Conservation (phyloP, 2,329 filamentous ascomycete genomes). For the Botrytis medusae region DNA sequence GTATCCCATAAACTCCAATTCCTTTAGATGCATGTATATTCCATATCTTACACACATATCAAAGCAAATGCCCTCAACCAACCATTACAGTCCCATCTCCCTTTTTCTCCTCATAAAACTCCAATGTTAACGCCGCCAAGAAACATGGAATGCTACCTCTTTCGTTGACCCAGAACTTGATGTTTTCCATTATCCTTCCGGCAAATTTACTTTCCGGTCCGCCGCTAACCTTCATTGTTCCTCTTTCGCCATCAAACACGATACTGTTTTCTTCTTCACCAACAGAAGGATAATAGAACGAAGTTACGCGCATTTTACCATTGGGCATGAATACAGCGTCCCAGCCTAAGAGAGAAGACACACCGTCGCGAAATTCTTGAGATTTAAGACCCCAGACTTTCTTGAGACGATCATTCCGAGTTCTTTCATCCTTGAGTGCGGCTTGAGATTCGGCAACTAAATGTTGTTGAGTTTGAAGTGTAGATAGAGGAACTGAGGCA, state of each 20-base stretch:
- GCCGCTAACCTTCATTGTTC: slow-evolving; percentile 96
- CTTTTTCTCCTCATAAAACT: slow-evolving; percentile 76
- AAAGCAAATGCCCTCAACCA: slow-evolving; percentile 5
- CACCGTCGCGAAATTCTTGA: slow-evolving; percentile 91
- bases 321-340: slow-evolving; percentile 96
- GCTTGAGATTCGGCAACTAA: slow-evolving; percentile 71
- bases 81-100: slow-evolving; percentile 35
- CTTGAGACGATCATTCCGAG: slow-evolving; percentile 80
- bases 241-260: slow-evolving; percentile 88
- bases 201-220: slow-evolving; percentile 87
- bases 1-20: slow-evolving; percentile 1
- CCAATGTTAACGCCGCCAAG: slow-evolving; percentile 83
- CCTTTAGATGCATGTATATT: background rate
- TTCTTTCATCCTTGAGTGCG: slow-evolving; percentile 72
- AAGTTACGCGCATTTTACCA: slow-evolving; percentile 89
- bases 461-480: slow-evolving; percentile 72
- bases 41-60: background rate
- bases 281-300: slow-evolving; percentile 72
- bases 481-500: slow-evolving; percentile 67
- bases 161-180: slow-evolving; percentile 94
- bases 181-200: slow-evolving; percentile 76
- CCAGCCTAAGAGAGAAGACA: slow-evolving; percentile 89
- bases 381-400: slow-evolving; percentile 92
- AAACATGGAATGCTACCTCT: slow-evolving; percentile 93
- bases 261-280: slow-evolving; percentile 67